Evolutionary conservation across 2,329 filamentous ascomycete genomes (phyloP).

Genomic region (Botrytis squamosa): DNA sequence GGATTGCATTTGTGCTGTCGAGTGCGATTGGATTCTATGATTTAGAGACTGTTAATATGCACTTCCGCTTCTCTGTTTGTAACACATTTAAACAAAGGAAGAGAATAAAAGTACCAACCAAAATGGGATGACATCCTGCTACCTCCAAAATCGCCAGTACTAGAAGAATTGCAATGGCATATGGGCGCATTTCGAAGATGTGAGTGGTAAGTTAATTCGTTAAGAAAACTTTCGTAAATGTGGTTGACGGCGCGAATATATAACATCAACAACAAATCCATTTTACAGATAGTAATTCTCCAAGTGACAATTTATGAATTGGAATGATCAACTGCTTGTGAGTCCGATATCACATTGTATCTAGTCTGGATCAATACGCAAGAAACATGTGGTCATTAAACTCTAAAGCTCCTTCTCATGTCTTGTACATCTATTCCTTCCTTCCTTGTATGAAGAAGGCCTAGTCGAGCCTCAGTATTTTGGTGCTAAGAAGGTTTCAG

Average conservation of each 20-base stretch:
- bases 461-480: background rate
- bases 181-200: background rate
- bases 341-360: background rate
- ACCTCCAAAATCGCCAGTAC: background rate
- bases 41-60: background rate
- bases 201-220: background rate
- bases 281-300: too few species aligned
- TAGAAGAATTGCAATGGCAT: background rate
- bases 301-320: background rate
- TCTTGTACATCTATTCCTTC: background rate
- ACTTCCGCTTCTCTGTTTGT: background rate
- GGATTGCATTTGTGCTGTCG: background rate
- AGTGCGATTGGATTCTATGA: background rate
- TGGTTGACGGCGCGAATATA: background rate
- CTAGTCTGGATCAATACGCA: background rate
- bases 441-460: background rate
- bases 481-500: background rate
- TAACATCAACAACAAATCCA: too few species aligned
- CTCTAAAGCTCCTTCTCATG: background rate
- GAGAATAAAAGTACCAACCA: background rate
- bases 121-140: background rate
- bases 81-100: background rate
- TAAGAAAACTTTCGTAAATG: background rate
- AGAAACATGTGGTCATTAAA: background rate
- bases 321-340: background rate